Percentiles rank a stretch among this genome's conserved stretches.
phyloP scores from a whole-genome alignment of 208 protist genomes.

The Vickermania ingenoplastis region DNA sequence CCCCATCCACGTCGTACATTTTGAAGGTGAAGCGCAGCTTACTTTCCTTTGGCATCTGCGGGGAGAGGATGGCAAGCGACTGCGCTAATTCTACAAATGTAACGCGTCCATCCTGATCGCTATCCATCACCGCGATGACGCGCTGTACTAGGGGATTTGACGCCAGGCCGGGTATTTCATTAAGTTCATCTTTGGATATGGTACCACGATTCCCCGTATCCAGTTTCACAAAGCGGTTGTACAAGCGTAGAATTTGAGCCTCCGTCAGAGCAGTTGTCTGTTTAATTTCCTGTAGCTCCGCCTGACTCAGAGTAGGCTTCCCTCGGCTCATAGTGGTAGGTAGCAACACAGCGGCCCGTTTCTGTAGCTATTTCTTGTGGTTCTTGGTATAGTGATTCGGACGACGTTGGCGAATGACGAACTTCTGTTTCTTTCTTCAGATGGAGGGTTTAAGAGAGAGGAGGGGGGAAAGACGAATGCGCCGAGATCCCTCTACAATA shows the following conservation, averaged over 20 bases:
- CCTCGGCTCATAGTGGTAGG: constrained; percentile 20
- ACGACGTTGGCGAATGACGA: too few species aligned
- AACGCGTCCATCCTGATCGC: constrained; percentile 59
- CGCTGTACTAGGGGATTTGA: constrained; percentile 82
- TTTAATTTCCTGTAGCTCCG: constrained; percentile 55
- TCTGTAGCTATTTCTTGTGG: too few species aligned
- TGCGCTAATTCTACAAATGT: constrained; percentile 81
- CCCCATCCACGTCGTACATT: constrained; percentile 93
- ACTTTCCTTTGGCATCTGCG: constrained; percentile 52
- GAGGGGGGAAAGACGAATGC: too few species aligned
- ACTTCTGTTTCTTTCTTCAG: too few species aligned
- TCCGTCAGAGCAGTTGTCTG: constrained; percentile 71
- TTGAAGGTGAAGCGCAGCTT: constrained; percentile 89
- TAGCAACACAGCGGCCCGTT: neutral
- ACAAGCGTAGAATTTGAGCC: constrained; percentile 69
- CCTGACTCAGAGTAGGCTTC: constrained; percentile 22
- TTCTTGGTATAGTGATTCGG: too few species aligned
- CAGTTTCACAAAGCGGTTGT: constrained; percentile 82
- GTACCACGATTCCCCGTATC: constrained; percentile 57
- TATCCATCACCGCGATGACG: constrained; percentile 74
- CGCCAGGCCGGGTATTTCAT: constrained; percentile 52
- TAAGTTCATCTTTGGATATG: constrained; percentile 63
- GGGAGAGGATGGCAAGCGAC: constrained; percentile 72
- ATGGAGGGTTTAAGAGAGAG: too few species aligned
- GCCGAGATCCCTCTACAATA: too few species aligned